These are phyloP conservation scores for Noccaea bulbosa DNA, from an alignment of 345 rosid genomes.

Conservation along the genomic window DNA sequence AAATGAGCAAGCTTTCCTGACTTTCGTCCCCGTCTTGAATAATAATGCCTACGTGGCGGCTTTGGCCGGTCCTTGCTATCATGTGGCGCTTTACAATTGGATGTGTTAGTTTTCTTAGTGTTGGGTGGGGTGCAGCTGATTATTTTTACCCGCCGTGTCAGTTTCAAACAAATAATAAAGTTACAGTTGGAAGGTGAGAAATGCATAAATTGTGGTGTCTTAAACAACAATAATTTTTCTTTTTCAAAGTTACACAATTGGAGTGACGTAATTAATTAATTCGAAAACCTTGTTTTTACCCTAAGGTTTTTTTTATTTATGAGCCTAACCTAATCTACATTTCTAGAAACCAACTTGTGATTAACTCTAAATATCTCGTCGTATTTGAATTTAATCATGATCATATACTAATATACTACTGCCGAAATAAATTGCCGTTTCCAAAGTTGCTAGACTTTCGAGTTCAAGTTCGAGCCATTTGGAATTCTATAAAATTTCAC, in stretches of 20 bases:
- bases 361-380: background rate
- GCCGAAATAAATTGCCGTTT: background rate
- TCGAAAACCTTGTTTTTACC: conserved; percentile 7
- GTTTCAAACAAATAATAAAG: conserved; percentile 32
- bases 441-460: background rate
- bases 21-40: conserved; percentile 8
- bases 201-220: conserved; percentile 40
- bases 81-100: background rate
- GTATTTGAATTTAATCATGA: conserved; percentile 4
- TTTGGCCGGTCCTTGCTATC: conserved; percentile 28
- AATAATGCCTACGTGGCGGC: conserved; percentile 39
- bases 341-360: conserved; percentile 16
- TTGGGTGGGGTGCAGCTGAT: conserved; percentile 24
- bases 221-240: background rate
- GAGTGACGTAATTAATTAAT: conserved; percentile 29
- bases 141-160: conserved; percentile 38
- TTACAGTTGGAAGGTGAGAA: conserved; percentile 44
- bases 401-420: background rate
- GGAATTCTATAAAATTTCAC: background rate
- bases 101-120: conserved; percentile 11
- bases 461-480: background rate
- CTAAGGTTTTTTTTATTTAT: background rate
- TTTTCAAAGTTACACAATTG: conserved; percentile 27
- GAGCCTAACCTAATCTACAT: background rate
- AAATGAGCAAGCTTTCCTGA: conserved; percentile 34